Evolutionary conservation across 768 basidiomycete species (phyloP), one percentile per base, ranked within the genome.

Genomic region (Podaxis sp.): DNA sequence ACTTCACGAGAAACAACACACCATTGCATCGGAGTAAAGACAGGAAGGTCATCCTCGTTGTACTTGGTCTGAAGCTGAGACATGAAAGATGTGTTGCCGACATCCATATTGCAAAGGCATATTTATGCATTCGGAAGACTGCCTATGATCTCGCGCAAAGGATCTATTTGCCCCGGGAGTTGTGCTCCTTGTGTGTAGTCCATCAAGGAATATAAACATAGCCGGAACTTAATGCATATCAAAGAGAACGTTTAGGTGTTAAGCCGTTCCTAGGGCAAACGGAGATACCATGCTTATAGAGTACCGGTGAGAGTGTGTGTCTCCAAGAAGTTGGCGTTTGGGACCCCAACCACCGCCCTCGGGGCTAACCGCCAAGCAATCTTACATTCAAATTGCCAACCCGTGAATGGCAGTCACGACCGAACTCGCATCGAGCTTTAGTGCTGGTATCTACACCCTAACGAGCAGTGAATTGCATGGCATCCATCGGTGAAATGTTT

Each of bases 21-120:
- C 82, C 81, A 83, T 57, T 76, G 75, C 80, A 83, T 80, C 17
- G 82, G 82, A 28, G 72, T 75, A 65, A 75, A 84, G 9, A 67
- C 67, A 24, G 80, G 82, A 46, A 82, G 77, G 26, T 68, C 70
- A 66, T 79, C 73, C 61, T 83, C 81, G 59, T 59, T 66, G 68
- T 80, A 77, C 49, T 72, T 68, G 53, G 71, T 36, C 6, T 62
- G 53, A 26, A 67, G 53, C 49, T 11, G 54, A 56, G 61, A 28
- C 61, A 63, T 63, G 55, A 62, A 38, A 19, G 55, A 52, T 36
- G 30, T 56, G 19, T 22, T 63, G 24, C n/a, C 30, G 48, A 42
- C 48, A 39, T 48, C 30, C 42, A n/a, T 22, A 55, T 13, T 17
- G 19, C 33, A 30, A 49, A 63, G 19, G 55, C 39, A 62, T 62